phyloP scores from a whole-genome alignment of 345 rosid species.

The Arabidopsis suecica region DNA sequence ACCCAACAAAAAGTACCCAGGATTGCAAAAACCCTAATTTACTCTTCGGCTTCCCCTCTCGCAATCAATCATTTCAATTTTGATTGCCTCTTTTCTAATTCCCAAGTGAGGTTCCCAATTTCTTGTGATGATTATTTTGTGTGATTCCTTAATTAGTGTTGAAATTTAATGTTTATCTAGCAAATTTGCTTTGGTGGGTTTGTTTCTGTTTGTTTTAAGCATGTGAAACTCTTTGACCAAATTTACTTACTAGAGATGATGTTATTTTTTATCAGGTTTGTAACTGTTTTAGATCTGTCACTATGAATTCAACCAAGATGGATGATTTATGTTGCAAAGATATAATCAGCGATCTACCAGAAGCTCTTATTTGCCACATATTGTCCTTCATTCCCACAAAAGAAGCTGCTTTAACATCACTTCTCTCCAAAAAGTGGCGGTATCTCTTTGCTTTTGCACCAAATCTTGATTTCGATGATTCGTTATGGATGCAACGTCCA shows the following conservation, averaged over 20 bases:
- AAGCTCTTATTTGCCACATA: neutral
- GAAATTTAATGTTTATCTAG: too few species aligned
- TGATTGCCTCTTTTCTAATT: too few species aligned
- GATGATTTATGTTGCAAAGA: neutral
- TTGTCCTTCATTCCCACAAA: constrained; percentile 8
- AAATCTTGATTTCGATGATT: constrained; percentile 30
- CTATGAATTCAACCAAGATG: neutral
- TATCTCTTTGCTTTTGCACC: neutral
- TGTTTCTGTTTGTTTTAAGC: too few species aligned
- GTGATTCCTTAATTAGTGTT: too few species aligned
- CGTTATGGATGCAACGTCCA: neutral
- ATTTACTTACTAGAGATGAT: neutral
- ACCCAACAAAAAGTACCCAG: too few species aligned
- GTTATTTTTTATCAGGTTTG: neutral
- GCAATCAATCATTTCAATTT: too few species aligned
- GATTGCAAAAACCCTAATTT: too few species aligned
- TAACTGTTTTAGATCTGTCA: neutral
- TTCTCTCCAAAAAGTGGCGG: constrained; percentile 24
- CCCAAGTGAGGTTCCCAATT: too few species aligned
- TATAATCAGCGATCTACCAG: constrained; percentile 9
- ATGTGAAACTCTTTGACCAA: too few species aligned
- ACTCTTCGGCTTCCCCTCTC: too few species aligned
- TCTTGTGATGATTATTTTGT: too few species aligned
- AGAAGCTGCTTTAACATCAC: constrained; percentile 16
- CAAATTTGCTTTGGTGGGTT: too few species aligned